These are phyloP conservation scores for Gynochthodes officinalis DNA, from an alignment of 257 asterid genomes.

Conservation along the genomic window DNA sequence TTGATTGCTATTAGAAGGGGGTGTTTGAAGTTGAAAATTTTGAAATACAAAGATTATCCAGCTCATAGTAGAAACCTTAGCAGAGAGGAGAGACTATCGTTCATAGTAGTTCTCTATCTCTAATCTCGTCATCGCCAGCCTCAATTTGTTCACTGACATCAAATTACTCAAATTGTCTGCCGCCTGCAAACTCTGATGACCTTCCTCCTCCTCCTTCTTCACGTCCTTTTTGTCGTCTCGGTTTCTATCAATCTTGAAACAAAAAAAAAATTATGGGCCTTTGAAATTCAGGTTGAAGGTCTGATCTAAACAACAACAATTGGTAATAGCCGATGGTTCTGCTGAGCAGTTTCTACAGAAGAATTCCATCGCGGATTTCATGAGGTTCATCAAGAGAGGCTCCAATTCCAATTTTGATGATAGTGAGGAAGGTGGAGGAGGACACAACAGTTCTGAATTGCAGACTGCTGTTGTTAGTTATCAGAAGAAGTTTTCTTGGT, in stretches of 20 bases:
- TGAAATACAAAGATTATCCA: slow-evolving; percentile 77
- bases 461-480: slow-evolving; percentile 87
- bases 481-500: slow-evolving; percentile 93
- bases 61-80: slow-evolving; percentile 5
- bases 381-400: slow-evolving; percentile 67
- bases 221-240: slow-evolving; percentile 9
- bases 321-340: slow-evolving; percentile 30
- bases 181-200: slow-evolving; percentile 25
- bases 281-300: slow-evolving; percentile 33
- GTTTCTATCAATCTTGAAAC: slow-evolving; percentile 12
- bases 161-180: slow-evolving; percentile 9
- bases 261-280: slow-evolving; percentile 23
- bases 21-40: slow-evolving; percentile 61
- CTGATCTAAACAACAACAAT: slow-evolving; percentile 30
- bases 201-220: slow-evolving; percentile 11
- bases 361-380: slow-evolving; percentile 90
- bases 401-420: slow-evolving; percentile 22
- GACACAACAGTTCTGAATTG: slow-evolving; percentile 48
- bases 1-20: slow-evolving; percentile 89
- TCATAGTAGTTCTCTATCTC: slow-evolving; percentile 41
- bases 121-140: slow-evolving; percentile 41
- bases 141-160: slow-evolving; percentile 42
- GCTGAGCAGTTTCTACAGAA: slow-evolving; percentile 56
- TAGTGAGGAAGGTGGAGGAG: slow-evolving; percentile 1
- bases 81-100: slow-evolving; percentile 38